Evolutionary conservation across 192 early-diverging fungal species (phyloP), one percentile per base, ranked within the genome.

Genomic region (Backusella parvicylindrica): DNA sequence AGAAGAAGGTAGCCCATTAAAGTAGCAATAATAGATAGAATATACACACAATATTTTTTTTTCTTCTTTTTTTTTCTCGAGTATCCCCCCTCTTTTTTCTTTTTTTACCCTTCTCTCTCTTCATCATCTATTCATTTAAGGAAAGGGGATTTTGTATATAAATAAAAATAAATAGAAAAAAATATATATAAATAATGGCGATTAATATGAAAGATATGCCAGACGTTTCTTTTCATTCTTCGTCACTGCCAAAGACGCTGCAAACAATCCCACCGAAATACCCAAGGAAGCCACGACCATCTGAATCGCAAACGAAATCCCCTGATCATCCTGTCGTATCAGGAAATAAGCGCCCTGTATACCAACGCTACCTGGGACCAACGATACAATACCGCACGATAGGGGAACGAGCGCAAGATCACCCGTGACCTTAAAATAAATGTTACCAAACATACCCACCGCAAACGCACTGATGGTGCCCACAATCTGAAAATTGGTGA

Each of bases 381-480:
- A 81, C 33, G 95, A 77, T 30, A 92, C 75, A 15, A 97, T 91
- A 21, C 94, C 95, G 32, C 89, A 87, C 37, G 94, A 81, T n/a
- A 96, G 88, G 2, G 94, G 93, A 50, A 90, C 91, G 69, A 96
- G 86, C n/a, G 93, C 92, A 1, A 91, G 87, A 33, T 91, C 84
- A 6, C 81, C 82, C 1, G 82, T 83, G 5, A 83, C 36, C 1
- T 80, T 72, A n/a, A 81, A 77, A 41, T 82, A 82, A 9, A 86
- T 66, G 37, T 82, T 83, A 0, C 78, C 81, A 40, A 82, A 77
- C 1, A 86, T 21, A 7, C 82, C 84, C 18, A 83, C 78, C 1
- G 74, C 74, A 73, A 86, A 86, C 0, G 84, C 82, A 50, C 79
- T 81, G 28, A 86, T 77, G 1, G 82, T 75, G 0, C 79, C 82